Evolutionary conservation across 768 basidiomycete genomes (phyloP).

Genomic region (Cystofilobasidium bisporidii): DNA sequence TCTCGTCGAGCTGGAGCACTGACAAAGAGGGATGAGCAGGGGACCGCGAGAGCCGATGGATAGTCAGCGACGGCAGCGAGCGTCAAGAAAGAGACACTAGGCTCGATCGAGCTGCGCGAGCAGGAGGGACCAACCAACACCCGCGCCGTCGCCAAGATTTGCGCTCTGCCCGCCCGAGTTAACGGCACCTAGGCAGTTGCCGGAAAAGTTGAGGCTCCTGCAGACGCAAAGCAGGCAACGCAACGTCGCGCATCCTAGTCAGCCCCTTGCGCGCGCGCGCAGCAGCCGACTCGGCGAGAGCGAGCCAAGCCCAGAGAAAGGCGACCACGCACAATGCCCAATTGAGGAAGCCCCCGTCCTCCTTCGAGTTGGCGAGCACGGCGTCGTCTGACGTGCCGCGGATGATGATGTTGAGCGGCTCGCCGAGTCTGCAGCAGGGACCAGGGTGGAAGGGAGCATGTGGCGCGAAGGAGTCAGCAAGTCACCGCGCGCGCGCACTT

Average conservation of each 20-base stretch:
- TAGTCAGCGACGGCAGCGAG: not conserved
- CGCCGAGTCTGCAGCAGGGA: slow-evolving; percentile 56
- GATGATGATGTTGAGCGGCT: slow-evolving; percentile 76
- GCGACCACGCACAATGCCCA: slow-evolving; percentile 58
- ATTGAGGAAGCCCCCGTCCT: slow-evolving; percentile 66
- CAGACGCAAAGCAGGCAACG: not conserved
- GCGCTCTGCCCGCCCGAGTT: slow-evolving; percentile 58
- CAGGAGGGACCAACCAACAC: slow-evolving; percentile 48
- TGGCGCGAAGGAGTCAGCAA: not conserved
- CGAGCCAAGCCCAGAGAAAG: not conserved
- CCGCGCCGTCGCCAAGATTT: slow-evolving; percentile 74
- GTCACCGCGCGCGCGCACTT: no score
- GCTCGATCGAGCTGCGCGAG: no score
- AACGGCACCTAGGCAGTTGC: slow-evolving; percentile 78
- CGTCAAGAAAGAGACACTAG: no score
- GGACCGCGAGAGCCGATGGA: no score
- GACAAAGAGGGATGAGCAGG: slow-evolving; percentile 10
- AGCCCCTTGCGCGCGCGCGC: not conserved
- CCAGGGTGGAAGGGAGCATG: not conserved
- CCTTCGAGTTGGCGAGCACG: slow-evolving; percentile 52
- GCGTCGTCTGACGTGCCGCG: slow-evolving; percentile 61
- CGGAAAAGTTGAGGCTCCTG: slow-evolving; percentile 50
- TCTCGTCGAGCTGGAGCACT: slow-evolving; percentile 76
- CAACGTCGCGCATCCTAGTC: not conserved
- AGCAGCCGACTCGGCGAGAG: not conserved